Conservation (phyloP, 2,329 filamentous ascomycete species). For the Paraphoma chrysanthemicola region DNA sequence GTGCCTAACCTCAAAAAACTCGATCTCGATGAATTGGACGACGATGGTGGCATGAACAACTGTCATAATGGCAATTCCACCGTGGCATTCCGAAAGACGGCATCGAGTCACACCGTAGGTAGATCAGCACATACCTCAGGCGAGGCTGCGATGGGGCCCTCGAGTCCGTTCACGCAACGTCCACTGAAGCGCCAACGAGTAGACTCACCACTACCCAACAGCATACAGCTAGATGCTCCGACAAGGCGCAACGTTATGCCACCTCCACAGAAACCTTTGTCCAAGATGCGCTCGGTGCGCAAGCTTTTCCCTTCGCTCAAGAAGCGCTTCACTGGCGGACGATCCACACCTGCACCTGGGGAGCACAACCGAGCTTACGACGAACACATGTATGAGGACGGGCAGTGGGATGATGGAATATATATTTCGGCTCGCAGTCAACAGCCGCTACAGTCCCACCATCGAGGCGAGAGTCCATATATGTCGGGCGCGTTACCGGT, state of each 20-base stretch:
- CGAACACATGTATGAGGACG: slow-evolving; percentile 19
- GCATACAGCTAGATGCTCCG: slow-evolving; percentile 19
- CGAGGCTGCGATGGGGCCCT: slow-evolving; percentile 6
- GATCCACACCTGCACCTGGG: slow-evolving; percentile 5
- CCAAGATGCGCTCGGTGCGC: slow-evolving; percentile 35
- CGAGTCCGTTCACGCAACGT: slow-evolving; percentile 22
- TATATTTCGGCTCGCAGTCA: background rate
- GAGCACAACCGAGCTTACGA: slow-evolving; percentile 2
- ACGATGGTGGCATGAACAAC: slow-evolving; percentile 10
- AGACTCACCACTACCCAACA: slow-evolving; percentile 32
- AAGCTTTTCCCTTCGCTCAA: slow-evolving; percentile 35
- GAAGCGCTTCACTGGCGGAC: slow-evolving; percentile 20
- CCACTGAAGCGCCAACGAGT: slow-evolving; percentile 42
- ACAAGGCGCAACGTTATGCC: slow-evolving; percentile 48
- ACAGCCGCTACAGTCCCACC: background rate
- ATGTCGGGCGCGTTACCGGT: slow-evolving; percentile 37
- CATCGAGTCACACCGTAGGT: slow-evolving; percentile 34
- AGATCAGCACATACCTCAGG: slow-evolving; percentile 25
- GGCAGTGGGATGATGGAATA: slow-evolving; percentile 9
- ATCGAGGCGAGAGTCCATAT: slow-evolving; percentile 15
- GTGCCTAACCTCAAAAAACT: slow-evolving; percentile 26
- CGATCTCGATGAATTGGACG: slow-evolving; percentile 12
- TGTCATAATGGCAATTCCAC: background rate
- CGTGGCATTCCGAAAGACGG: slow-evolving; percentile 14
- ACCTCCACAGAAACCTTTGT: slow-evolving; percentile 41